A percentile compares a stretch with the other conserved stretches of the same genome.
These are phyloP conservation scores for Rhytidhysteron rufulum DNA, from an alignment of 2,329 filamentous ascomycete genomes.

Conservation along the genomic window DNA sequence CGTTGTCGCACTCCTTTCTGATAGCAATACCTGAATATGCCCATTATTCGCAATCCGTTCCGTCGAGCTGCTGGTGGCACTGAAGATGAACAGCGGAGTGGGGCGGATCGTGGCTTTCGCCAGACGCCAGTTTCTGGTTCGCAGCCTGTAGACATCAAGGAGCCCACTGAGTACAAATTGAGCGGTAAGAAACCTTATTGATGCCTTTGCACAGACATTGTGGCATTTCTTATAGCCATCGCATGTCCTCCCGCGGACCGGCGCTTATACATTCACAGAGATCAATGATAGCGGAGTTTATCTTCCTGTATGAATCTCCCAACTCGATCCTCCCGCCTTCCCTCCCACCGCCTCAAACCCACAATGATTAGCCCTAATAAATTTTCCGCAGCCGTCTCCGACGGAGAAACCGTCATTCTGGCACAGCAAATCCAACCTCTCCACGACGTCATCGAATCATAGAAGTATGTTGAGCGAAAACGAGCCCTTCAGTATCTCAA, in stretches of 20 bases:
- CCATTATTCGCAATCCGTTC: constrained; percentile 40
- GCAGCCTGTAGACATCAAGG: constrained; percentile 42
- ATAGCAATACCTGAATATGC: constrained; percentile 23
- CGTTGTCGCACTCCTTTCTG: too few relatives aligned
- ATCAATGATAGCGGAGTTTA: constrained; percentile 96
- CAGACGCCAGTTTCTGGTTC: constrained; percentile 30
- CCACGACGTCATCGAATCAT: constrained; percentile 53
- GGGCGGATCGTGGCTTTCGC: constrained; percentile 30
- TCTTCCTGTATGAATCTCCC: constrained; percentile 65
- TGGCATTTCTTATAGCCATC: constrained; percentile 2
- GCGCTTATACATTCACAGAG: constrained; percentile 55
- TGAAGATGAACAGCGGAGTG: constrained; percentile 29
- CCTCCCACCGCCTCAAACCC: constrained; percentile 10
- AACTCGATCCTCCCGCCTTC: background rate
- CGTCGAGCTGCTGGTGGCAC: constrained; percentile 28
- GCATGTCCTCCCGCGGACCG: constrained; percentile 7
- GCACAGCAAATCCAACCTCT: constrained; percentile 50
- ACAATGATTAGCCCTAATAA: too few relatives aligned
- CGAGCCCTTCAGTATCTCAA: constrained; percentile 90
- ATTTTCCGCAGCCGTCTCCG: constrained; percentile 68
- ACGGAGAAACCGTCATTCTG: constrained; percentile 80
- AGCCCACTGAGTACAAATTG: constrained; percentile 49
- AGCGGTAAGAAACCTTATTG: constrained; percentile 43
- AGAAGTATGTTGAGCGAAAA: constrained; percentile 71
- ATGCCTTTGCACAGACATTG: too few relatives aligned